phyloP scores from a whole-genome alignment of 495 filamentous ascomycete species.

The Aspergillus nidulans region DNA sequence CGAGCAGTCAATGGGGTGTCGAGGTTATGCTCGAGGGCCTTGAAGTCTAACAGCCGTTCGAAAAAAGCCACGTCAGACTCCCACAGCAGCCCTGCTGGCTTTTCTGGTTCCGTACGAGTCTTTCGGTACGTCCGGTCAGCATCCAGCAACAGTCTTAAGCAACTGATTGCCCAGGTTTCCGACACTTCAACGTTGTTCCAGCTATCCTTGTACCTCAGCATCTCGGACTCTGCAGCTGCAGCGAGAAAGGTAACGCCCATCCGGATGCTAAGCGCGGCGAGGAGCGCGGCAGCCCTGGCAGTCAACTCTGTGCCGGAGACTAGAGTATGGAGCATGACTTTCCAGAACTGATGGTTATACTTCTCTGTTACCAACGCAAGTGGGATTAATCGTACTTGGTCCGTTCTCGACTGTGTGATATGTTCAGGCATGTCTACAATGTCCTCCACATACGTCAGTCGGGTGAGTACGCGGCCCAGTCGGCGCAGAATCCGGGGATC shows the following conservation, averaged over 20 bases:
- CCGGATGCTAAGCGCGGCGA: conserved; percentile 41
- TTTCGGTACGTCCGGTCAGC: conserved; percentile 32
- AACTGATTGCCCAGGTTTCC: conserved; percentile 43
- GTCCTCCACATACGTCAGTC: conserved; percentile 34
- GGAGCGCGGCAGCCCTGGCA: conserved; percentile 35
- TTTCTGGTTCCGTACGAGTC: neutral
- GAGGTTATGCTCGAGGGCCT: conserved; percentile 42
- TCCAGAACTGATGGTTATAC: conserved; percentile 36
- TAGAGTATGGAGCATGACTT: conserved; percentile 37
- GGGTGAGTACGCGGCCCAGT: conserved; percentile 38
- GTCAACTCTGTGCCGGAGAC: conserved; percentile 41
- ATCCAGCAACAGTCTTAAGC: conserved; percentile 37
- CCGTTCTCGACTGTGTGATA: conserved; percentile 20
- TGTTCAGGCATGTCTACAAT: conserved; percentile 38
- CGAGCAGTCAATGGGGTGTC: conserved; percentile 28
- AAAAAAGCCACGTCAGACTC: conserved; percentile 32
- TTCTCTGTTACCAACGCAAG: conserved; percentile 29
- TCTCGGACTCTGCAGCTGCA: conserved; percentile 32
- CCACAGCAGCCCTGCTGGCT: conserved; percentile 18
- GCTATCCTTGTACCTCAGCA: conserved; percentile 29
- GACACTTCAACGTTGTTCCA: conserved; percentile 42
- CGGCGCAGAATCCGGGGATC: conserved; percentile 36
- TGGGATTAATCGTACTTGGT: conserved; percentile 32
- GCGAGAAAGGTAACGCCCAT: conserved; percentile 36
- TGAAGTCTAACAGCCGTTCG: conserved; percentile 40